A percentile compares a stretch with the other conserved stretches of the same genome.
Evolutionary conservation across 148 eudicot genomes (phyloP).

Genomic region (Rhododendron mucronatum): DNA sequence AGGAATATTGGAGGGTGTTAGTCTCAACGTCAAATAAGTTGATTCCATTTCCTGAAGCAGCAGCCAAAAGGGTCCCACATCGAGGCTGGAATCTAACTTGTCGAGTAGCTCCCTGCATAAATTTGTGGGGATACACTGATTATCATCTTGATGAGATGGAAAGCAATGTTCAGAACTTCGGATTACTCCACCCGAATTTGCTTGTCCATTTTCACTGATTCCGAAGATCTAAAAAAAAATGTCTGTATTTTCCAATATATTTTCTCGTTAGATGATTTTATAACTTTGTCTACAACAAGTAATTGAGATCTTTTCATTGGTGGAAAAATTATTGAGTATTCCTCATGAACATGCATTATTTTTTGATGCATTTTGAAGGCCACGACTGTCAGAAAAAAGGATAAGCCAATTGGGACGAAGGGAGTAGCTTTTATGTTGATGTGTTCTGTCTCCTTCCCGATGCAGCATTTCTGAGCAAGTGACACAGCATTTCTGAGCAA

Average conservation of each 20-base stretch:
- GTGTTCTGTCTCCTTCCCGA: not conserved
- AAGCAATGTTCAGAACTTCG: not conserved
- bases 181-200: not conserved
- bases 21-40: constrained; percentile 1
- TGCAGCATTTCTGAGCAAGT: not conserved
- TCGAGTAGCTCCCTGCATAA: constrained; percentile 7
- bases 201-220: not conserved
- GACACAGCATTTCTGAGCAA: not conserved
- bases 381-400: not conserved
- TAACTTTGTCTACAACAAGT: not conserved
- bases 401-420: not conserved
- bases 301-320: not conserved
- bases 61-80: constrained; percentile 5
- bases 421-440: not conserved
- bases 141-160: not conserved
- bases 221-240: not conserved
- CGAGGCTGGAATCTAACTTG: constrained; percentile 11
- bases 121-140: not conserved
- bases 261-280: not conserved
- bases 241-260: not conserved
- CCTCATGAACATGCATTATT: not conserved
- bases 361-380: not conserved
- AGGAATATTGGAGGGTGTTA: not conserved
- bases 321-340: not conserved
- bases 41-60: constrained; percentile 7